Conservation (phyloP, 768 basidiomycete genomes). For the Wakefieldia striispora region DNA sequence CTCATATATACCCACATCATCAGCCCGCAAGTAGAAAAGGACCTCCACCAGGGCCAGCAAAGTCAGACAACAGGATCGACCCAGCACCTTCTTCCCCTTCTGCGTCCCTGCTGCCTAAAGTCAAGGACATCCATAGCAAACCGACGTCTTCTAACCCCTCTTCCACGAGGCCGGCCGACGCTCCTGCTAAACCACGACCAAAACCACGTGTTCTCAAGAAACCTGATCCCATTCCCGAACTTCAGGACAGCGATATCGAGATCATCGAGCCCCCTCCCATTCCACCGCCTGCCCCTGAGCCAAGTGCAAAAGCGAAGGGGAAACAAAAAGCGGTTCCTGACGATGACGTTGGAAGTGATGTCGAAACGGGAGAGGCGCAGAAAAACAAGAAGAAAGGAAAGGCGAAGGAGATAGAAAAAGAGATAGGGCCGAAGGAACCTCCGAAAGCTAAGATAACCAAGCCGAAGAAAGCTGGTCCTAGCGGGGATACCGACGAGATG, state of each 20-base stretch:
- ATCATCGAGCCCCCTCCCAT: conserved; percentile 17
- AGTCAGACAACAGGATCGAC: conserved; percentile 27
- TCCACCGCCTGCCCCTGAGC: conserved; percentile 19
- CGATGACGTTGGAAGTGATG: conserved; percentile 15
- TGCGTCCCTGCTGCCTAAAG: conserved; percentile 12
- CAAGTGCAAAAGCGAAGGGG: conserved; percentile 31
- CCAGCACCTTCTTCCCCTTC: conserved; percentile 12
- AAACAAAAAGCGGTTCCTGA: conserved; percentile 37
- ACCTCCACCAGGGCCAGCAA: conserved; percentile 4
- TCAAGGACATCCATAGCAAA: conserved; percentile 17
- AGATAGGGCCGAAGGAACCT: conserved; percentile 25
- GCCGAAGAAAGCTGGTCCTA: conserved; percentile 23
- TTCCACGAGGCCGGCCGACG: conserved; percentile 15
- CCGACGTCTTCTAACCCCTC: conserved; percentile 18
- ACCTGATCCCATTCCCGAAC: conserved; percentile 14
- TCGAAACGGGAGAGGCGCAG: conserved; percentile 21
- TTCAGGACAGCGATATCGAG: conserved; percentile 33
- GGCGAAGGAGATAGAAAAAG: conserved; percentile 16
- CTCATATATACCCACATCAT: not conserved
- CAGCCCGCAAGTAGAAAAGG: conserved; percentile 15
- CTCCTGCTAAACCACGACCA: conserved; percentile 22
- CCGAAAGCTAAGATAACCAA: conserved; percentile 28
- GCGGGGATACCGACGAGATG: conserved; percentile 15
- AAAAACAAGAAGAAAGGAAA: conserved; percentile 29
- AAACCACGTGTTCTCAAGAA: conserved; percentile 20